A percentile compares a stretch with the other conserved stretches of the same genome.
Conservation (phyloP, 108 stramenopile species). For the Schizochytrium sp. region DNA sequence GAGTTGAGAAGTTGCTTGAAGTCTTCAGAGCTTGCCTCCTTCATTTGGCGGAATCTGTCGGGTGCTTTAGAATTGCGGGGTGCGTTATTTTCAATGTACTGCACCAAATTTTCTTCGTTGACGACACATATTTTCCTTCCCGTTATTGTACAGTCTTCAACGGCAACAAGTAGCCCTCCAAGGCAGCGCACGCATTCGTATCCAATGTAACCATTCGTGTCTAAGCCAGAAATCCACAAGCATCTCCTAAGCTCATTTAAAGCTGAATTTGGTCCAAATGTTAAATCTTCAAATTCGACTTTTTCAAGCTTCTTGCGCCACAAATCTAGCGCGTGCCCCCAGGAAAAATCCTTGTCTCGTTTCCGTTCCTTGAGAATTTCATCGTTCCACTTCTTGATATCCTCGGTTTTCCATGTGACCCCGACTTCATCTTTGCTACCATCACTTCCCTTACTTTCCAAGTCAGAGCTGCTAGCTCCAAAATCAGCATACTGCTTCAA, state of each 20-base stretch:
- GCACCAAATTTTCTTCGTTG: conserved; percentile 1
- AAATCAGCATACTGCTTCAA: too few relatives aligned
- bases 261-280: conserved; percentile 21
- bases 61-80: not conserved
- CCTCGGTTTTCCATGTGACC: not conserved
- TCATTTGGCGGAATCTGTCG: not conserved
- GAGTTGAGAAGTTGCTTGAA: not conserved
- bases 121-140: conserved; percentile 26
- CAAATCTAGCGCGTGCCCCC: not conserved
- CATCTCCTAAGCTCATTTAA: conserved; percentile 34
- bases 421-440: too few relatives aligned
- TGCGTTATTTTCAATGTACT: not conserved
- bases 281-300: conserved; percentile 32
- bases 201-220: not conserved
- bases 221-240: conserved; percentile 5
- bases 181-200: conserved; percentile 50
- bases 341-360: not conserved
- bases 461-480: too few relatives aligned
- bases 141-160: not conserved
- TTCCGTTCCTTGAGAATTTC: not conserved
- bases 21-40: not conserved
- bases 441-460: too few relatives aligned
- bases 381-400: conserved; percentile 10
- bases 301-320: not conserved
- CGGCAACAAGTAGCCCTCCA: not conserved